Base-by-base conservation (phyloP, 495 filamentous ascomycete species). In the Penicillium daleae region DNA sequence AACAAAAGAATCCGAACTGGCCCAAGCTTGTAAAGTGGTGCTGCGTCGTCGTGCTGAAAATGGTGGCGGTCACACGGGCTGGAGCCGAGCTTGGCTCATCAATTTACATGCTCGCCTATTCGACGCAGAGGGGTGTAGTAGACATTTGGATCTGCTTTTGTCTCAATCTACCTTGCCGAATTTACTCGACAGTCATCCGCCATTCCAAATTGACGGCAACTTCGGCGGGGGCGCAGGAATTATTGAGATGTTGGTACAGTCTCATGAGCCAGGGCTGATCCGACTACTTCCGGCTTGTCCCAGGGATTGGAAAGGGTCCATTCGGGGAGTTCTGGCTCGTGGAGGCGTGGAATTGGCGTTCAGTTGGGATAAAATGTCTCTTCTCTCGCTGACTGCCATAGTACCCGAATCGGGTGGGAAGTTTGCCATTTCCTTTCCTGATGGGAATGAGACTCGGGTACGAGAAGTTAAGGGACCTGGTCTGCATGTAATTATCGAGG, bases 171-270 rank as follows among this genome's bases (percentile, higher is more conserved):
- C 81, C 0, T 62, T 76, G 10, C 72, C 68, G 6, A 81, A 80
- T 59, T 61, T 82, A 22, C 68, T 77, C 33, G 79, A 82, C 50
- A 79, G 72, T 6, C 76, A 83, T 57, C 74, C 73, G 6, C 74
- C 74, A 37, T 78, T 80, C 42, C 81, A 84, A 65, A 84, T 85
- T 32, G 83, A 85, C 61, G 83, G 82, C 7, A 84, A 84, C 61
- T 84, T 83, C 66, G 83, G 83, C 1, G 75, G 75, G 26, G 74
- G 71, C 4, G 78, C 80, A 6, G 81, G 76, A 4, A 75, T 86
- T 24, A 63, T 78, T 10, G 83, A 85, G 66, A 80, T 80, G 78
- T 59, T 86, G 22, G 53, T 86, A 21, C 82, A 85, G 66, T 81
- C 77, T 48, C 81, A 85, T 56, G 72, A 76, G 48, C 71, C 75